Percentiles rank a stretch among this genome's conserved stretches.
phyloP scores from a whole-genome alignment of 345 rosid genomes.

The Noccaea bulbosa region DNA sequence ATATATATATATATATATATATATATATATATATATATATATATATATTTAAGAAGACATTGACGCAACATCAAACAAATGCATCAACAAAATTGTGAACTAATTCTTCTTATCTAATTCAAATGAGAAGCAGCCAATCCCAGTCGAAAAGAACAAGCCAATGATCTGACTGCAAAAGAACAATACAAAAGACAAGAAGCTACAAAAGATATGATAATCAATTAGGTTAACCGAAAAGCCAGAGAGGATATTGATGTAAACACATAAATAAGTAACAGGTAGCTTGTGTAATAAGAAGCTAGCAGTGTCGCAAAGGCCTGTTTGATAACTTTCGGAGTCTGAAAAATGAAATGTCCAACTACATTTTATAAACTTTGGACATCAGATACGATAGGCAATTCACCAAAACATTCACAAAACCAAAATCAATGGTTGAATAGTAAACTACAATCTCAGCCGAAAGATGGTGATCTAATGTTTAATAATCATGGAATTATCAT shows the following conservation, averaged over 20 bases:
- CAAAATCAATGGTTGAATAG: background rate
- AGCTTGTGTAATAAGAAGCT: background rate
- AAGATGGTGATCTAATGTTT: slow-evolving; percentile 72
- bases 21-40: too few relatives aligned
- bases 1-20: too few relatives aligned
- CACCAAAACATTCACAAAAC: background rate
- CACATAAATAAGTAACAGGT: slow-evolving; percentile 20
- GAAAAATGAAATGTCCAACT: slow-evolving; percentile 18
- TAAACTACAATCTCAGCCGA: slow-evolving; percentile 74
- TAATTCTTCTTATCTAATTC: too few relatives aligned
- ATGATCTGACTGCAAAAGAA: background rate
- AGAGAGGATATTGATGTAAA: background rate
- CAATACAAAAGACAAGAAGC: background rate
- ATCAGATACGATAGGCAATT: slow-evolving; percentile 80
- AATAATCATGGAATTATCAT: slow-evolving; percentile 61
- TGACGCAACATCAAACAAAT: too few relatives aligned
- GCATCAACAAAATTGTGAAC: too few relatives aligned
- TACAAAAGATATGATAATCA: background rate
- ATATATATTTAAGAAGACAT: too few relatives aligned
- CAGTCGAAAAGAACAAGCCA: background rate
- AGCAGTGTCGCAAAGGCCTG: slow-evolving; percentile 28
- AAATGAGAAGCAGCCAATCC: too few relatives aligned
- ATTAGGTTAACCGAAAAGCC: background rate
- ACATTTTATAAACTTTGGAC: slow-evolving; percentile 48
- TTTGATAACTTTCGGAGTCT: background rate